phyloP scores from a whole-genome alignment of 2,329 filamentous ascomycete species.

The Botrytis byssoidea region DNA sequence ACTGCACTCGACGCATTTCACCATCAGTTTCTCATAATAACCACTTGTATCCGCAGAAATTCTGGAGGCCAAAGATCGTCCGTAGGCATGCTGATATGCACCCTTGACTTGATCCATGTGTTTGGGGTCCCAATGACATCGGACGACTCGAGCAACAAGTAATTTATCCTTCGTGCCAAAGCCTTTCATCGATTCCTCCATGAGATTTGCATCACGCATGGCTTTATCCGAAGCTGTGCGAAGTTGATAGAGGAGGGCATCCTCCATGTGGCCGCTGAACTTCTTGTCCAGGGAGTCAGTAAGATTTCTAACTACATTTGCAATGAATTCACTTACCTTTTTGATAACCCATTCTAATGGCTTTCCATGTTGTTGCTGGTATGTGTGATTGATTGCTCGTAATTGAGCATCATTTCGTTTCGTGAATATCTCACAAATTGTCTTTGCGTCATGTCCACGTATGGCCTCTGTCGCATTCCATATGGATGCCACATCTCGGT shows the following conservation, averaged over 20 bases:
- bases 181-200: slow-evolving; percentile 88
- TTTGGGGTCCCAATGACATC: slow-evolving; percentile 77
- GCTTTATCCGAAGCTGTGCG: slow-evolving; percentile 74
- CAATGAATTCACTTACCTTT: slow-evolving; percentile 48
- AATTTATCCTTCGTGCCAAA: slow-evolving; percentile 82
- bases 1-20: slow-evolving; percentile 45
- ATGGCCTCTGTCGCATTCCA: slow-evolving; percentile 75
- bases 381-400: slow-evolving; percentile 73
- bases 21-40: slow-evolving; percentile 74
- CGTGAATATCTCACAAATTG: slow-evolving; percentile 76
- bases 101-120: slow-evolving; percentile 75
- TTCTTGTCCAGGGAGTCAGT: slow-evolving; percentile 47
- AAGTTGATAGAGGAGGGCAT: slow-evolving; percentile 79
- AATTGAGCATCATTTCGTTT: slow-evolving; percentile 79
- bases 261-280: slow-evolving; percentile 90
- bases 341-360: slow-evolving; percentile 72
- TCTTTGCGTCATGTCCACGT: slow-evolving; percentile 63
- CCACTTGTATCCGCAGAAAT: slow-evolving; percentile 83
- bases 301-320: not conserved
- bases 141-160: slow-evolving; percentile 73
- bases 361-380: slow-evolving; percentile 69
- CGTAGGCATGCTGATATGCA: slow-evolving; percentile 72
- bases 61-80: slow-evolving; percentile 62
- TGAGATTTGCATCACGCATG: slow-evolving; percentile 74
- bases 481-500: slow-evolving; percentile 71